Evolutionary conservation across 2,329 filamentous ascomycete genomes (phyloP).

Genomic region (Colletotrichum trifolii): DNA sequence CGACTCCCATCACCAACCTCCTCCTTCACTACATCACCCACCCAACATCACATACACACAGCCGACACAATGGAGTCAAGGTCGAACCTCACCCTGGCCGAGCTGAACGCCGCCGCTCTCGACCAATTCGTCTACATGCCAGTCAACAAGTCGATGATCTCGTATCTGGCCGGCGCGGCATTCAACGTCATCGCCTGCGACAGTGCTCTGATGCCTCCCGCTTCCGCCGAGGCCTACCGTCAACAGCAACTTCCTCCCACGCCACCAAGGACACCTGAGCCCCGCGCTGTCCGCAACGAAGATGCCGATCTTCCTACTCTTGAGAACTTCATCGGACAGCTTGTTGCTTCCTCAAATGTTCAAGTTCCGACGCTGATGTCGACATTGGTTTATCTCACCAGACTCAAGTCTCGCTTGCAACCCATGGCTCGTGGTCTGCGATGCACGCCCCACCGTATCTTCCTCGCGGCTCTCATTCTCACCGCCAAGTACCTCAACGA

Average conservation of each 20-base stretch:
- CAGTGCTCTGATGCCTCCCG: slow-evolving; percentile 62
- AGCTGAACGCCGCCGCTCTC: slow-evolving; percentile 79
- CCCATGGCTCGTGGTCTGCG: slow-evolving; percentile 95
- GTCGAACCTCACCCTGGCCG: slow-evolving; percentile 58
- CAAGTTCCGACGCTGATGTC: slow-evolving; percentile 98
- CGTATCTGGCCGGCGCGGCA: slow-evolving; percentile 79
- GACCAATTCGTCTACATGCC: slow-evolving; percentile 84
- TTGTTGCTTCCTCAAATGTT: slow-evolving; percentile 93
- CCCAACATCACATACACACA: slow-evolving; percentile 43
- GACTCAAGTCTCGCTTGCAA: slow-evolving; percentile 85
- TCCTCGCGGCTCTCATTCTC: slow-evolving; percentile 85
- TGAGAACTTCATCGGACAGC: slow-evolving; percentile 89
- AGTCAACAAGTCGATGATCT: slow-evolving; percentile 81
- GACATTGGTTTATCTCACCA: slow-evolving; percentile 90
- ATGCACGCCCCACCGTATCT: slow-evolving; percentile 98
- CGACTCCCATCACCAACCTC: slow-evolving; percentile 37
- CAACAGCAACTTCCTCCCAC: slow-evolving; percentile 55
- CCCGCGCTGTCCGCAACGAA: slow-evolving; percentile 55
- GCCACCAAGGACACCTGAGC: slow-evolving; percentile 62
- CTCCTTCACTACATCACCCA: slow-evolving; percentile 39
- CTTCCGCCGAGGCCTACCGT: slow-evolving; percentile 50
- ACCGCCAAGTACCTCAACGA: slow-evolving; percentile 98
- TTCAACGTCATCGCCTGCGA: slow-evolving; percentile 85
- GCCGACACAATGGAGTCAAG: slow-evolving; percentile 58
- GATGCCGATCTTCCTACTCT: slow-evolving; percentile 77